Evolutionary conservation across 2,329 filamentous ascomycete species (phyloP).

Genomic region (Aspergillus cejpii): DNA sequence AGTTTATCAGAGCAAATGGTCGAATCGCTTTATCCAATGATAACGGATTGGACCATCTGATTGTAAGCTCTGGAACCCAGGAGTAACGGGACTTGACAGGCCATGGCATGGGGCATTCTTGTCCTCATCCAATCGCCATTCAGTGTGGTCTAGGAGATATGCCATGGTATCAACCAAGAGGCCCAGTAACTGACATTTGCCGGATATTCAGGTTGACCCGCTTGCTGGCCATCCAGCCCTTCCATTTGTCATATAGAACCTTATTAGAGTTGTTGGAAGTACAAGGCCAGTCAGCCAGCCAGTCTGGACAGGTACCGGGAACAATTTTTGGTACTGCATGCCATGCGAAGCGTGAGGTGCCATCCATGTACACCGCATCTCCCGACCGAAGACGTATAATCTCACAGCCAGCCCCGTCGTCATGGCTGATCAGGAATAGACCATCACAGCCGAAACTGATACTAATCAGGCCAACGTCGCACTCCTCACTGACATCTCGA

Average conservation of each 20-base stretch:
- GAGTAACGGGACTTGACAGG: too few relatives aligned
- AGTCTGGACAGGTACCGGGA: slow-evolving; percentile 67
- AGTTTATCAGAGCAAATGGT: too few relatives aligned
- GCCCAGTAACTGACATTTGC: slow-evolving; percentile 62
- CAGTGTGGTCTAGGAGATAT: background rate
- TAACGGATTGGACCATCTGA: too few relatives aligned
- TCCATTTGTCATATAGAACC: slow-evolving; percentile 59
- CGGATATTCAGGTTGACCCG: slow-evolving; percentile 87
- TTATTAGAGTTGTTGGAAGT: slow-evolving; percentile 35
- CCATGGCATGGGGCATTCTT: too few relatives aligned
- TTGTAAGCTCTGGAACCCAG: too few relatives aligned
- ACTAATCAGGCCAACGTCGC: slow-evolving; percentile 70
- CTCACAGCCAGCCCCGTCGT: slow-evolving; percentile 41
- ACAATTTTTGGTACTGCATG: slow-evolving; percentile 89
- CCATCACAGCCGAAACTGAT: slow-evolving; percentile 86
- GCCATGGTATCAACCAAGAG: background rate
- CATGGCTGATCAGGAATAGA: slow-evolving; percentile 75
- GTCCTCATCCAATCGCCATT: too few relatives aligned
- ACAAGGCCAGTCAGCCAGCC: slow-evolving; percentile 67
- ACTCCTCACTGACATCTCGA: slow-evolving; percentile 84
- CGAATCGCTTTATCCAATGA: too few relatives aligned
- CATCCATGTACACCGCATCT: slow-evolving; percentile 84
- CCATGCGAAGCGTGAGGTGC: slow-evolving; percentile 79
- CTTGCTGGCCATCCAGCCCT: slow-evolving; percentile 81
- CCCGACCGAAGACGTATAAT: slow-evolving; percentile 67